Evolutionary conservation across 1,284 basidiomycete genomes (phyloP).

Genomic region (Cryptococcus sp.): DNA sequence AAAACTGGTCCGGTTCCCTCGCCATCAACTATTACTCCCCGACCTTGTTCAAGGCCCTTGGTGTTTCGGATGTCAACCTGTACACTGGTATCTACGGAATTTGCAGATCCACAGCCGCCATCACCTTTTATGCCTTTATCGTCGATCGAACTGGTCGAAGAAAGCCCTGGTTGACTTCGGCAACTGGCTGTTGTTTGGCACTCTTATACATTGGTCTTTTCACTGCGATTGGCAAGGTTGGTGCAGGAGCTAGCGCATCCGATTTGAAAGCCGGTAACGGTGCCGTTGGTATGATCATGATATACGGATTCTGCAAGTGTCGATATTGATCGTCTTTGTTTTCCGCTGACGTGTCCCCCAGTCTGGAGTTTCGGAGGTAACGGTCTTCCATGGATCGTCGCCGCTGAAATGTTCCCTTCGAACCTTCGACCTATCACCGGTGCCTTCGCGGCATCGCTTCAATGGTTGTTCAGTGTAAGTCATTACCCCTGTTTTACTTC

Average conservation of each 20-base stretch:
- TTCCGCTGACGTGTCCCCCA: not conserved
- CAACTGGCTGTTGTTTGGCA: slow-evolving; percentile 12
- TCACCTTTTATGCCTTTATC: slow-evolving; percentile 27
- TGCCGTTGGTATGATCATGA: slow-evolving; percentile 28
- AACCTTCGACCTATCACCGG: slow-evolving; percentile 27
- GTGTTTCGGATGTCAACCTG: slow-evolving; percentile 35
- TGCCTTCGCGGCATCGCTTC: slow-evolving; percentile 19
- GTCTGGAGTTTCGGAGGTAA: slow-evolving; percentile 24
- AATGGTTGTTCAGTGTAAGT: slow-evolving; percentile 22
- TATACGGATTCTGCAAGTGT: slow-evolving; percentile 18
- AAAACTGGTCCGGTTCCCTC: slow-evolving; percentile 36
- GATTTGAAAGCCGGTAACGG: slow-evolving; percentile 24
- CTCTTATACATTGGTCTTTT: slow-evolving; percentile 27
- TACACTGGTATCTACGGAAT: slow-evolving; percentile 48
- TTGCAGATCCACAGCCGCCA: slow-evolving; percentile 32
- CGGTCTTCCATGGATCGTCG: slow-evolving; percentile 28
- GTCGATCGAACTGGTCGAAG: slow-evolving; percentile 35
- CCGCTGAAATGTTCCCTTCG: slow-evolving; percentile 31
- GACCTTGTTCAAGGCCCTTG: slow-evolving; percentile 40
- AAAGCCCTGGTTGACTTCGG: slow-evolving; percentile 30
- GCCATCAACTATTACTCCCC: slow-evolving; percentile 33
- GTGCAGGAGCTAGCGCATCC: slow-evolving; percentile 4
- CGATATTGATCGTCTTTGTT: not conserved
- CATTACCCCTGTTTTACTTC: too few species aligned
- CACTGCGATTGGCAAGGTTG: slow-evolving; percentile 23